Evolutionary conservation across 148 eudicot genomes (phyloP).

Genomic region (Spergularia bocconei): DNA sequence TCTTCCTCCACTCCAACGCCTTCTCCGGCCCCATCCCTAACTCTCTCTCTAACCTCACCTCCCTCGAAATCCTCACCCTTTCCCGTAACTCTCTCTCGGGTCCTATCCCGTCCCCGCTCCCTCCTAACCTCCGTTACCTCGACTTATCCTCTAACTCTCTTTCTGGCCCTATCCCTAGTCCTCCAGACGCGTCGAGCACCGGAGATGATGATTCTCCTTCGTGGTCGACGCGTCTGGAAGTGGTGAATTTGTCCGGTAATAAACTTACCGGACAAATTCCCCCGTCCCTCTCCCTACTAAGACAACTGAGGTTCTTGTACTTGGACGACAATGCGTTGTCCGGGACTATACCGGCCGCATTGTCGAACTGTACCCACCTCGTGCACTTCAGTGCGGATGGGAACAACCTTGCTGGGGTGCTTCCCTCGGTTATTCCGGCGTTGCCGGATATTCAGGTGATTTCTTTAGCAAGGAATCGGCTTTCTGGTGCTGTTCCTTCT

Average conservation of each 20-base stretch:
- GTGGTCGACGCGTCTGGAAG: conserved; percentile 22
- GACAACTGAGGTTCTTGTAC: conserved; percentile 43
- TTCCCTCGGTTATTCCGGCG: conserved; percentile 48
- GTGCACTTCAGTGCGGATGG: conserved; percentile 59
- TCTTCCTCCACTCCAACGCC: conserved; percentile 15
- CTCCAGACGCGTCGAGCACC: conserved; percentile 16
- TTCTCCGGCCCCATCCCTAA: conserved; percentile 14
- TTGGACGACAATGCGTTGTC: conserved; percentile 50
- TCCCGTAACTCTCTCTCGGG: conserved; percentile 20
- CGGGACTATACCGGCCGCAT: conserved; percentile 64
- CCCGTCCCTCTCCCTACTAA: conserved; percentile 41
- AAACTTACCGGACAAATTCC: conserved; percentile 55
- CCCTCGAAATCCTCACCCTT: conserved; percentile 1
- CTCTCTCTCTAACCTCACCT: neutral
- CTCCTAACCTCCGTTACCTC: neutral
- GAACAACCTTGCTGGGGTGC: conserved; percentile 48
- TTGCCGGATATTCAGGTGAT: conserved; percentile 48
- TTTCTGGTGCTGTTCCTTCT: conserved; percentile 57
- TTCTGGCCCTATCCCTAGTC: conserved; percentile 20
- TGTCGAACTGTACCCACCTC: conserved; percentile 50
- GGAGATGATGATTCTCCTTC: conserved; percentile 26
- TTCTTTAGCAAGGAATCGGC: conserved; percentile 46
- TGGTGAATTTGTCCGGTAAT: conserved; percentile 57
- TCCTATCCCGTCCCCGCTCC: neutral
- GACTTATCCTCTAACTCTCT: conserved; percentile 9